These are phyloP conservation scores for Arthroderma sp. DNA, from an alignment of 2,329 filamentous ascomycete species.

Conservation along the genomic window DNA sequence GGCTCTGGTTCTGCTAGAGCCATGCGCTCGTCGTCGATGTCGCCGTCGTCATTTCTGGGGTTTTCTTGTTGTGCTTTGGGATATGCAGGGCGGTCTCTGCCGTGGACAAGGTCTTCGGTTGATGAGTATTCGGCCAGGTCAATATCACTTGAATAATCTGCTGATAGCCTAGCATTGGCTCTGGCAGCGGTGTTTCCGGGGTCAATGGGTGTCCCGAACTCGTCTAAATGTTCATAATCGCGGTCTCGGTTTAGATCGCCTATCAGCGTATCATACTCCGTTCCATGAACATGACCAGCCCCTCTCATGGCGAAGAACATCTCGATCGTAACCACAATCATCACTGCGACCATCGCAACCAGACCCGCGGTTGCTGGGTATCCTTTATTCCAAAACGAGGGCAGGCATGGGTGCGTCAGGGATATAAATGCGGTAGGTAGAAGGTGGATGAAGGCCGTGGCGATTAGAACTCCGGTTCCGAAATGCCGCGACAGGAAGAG, in stretches of 20 bases:
- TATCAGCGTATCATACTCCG: constrained; percentile 37
- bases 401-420: constrained; percentile 53
- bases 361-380: constrained; percentile 70
- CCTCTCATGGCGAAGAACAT: constrained; percentile 71
- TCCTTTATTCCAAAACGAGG: constrained; percentile 63
- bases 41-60: constrained; percentile 13
- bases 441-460: constrained; percentile 47
- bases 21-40: constrained; percentile 46
- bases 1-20: constrained; percentile 43
- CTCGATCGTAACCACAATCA: constrained; percentile 72
- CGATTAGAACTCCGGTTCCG: constrained; percentile 44
- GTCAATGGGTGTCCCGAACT: not conserved
- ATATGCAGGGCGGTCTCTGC: constrained; percentile 8
- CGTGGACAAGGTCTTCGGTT: constrained; percentile 11
- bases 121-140: constrained; percentile 4
- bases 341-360: constrained; percentile 68
- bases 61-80: constrained; percentile 11
- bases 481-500: constrained; percentile 49
- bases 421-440: constrained; percentile 50
- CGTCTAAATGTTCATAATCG: constrained; percentile 2
- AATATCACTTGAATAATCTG: not conserved
- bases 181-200: not conserved
- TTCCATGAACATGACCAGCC: constrained; percentile 45
- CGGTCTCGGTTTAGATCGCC: constrained; percentile 9
- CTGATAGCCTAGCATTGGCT: not conserved